Evolutionary conservation across 306 rosid species (phyloP).

Genomic region (Lathyrus oleraceus): DNA sequence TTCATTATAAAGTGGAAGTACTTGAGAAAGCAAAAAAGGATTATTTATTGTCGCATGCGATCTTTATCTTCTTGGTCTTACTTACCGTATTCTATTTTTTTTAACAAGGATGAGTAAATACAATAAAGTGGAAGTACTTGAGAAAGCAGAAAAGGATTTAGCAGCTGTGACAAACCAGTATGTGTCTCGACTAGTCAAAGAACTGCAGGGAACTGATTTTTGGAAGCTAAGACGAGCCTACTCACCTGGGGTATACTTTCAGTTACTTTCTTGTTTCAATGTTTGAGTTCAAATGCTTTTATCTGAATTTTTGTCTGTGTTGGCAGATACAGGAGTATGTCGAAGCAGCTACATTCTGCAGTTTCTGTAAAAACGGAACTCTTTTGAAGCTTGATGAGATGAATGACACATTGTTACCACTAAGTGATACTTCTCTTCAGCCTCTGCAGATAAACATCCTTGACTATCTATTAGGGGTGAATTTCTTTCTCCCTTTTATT

Average conservation of each 20-base stretch:
- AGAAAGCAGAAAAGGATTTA: constrained; percentile 89
- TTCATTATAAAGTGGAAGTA: neutral
- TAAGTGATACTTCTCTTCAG: constrained; percentile 69
- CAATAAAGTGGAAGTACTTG: constrained; percentile 79
- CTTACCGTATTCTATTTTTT: constrained; percentile 25
- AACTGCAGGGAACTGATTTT: constrained; percentile 88
- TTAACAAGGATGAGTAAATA: constrained; percentile 70
- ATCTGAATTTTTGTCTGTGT: constrained; percentile 32
- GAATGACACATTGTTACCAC: constrained; percentile 64
- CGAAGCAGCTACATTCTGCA: constrained; percentile 90
- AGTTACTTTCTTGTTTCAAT: constrained; percentile 31
- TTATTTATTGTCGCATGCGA: constrained; percentile 1
- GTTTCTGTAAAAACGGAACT: constrained; percentile 81
- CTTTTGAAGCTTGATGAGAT: constrained; percentile 89
- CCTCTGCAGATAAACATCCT: constrained; percentile 90
- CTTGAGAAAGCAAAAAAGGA: too few species aligned
- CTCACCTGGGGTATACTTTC: constrained; percentile 81
- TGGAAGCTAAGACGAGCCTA: constrained; percentile 98
- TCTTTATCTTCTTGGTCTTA: constrained; percentile 23
- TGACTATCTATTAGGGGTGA: constrained; percentile 92
- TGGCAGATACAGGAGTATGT: constrained; percentile 92
- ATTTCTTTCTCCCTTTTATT: constrained; percentile 13
- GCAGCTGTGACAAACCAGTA: constrained; percentile 64
- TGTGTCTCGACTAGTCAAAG: constrained; percentile 64
- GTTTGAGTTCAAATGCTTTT: constrained; percentile 13